A percentile compares a stretch with the other conserved stretches of the same genome.
Conservation (phyloP, 805 yeast genomes). For the Saturnispora sanitii region DNA sequence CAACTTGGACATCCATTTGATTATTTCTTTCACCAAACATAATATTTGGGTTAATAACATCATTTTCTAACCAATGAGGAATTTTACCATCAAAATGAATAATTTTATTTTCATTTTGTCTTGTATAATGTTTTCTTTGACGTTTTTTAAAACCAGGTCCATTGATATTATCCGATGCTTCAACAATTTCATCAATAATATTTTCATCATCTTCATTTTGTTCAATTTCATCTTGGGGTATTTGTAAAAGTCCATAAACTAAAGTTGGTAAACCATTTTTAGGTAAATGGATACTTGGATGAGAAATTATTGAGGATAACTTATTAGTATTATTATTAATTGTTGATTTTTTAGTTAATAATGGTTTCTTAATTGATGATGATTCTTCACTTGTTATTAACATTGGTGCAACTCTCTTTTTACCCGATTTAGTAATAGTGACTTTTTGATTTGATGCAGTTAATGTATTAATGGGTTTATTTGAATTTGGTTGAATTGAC, state of each 20-base stretch:
- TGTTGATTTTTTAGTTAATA: not conserved
- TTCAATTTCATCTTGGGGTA: slow-evolving; percentile 24
- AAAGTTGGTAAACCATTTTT: slow-evolving; percentile 54
- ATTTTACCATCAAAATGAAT: slow-evolving; percentile 1
- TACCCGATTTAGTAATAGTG: slow-evolving; percentile 64
- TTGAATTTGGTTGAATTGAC: not conserved
- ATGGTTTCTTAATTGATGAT: slow-evolving; percentile 1
- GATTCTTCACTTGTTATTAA: slow-evolving; percentile 40
- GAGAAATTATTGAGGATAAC: slow-evolving; percentile 4
- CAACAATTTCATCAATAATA: slow-evolving; percentile 36
- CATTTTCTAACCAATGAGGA: slow-evolving; percentile 21
- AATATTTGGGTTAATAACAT: slow-evolving; percentile 20
- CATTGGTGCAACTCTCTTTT: slow-evolving; percentile 65
- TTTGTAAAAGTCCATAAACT: slow-evolving; percentile 46
- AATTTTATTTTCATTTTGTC: not conserved
- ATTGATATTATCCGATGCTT: slow-evolving; percentile 20
- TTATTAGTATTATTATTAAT: slow-evolving; percentile 1
- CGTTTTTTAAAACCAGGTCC: slow-evolving; percentile 18
- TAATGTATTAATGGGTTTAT: slow-evolving; percentile 9
- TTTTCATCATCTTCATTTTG: slow-evolving; percentile 29
- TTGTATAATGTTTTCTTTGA: slow-evolving; percentile 17
- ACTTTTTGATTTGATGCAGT: slow-evolving; percentile 33
- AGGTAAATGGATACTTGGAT: slow-evolving; percentile 35
- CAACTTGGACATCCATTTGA: slow-evolving; percentile 20
- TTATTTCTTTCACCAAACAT: slow-evolving; percentile 22